Conservation (phyloP, 2,329 filamentous ascomycete genomes). For the Aspergillus nomiae region DNA sequence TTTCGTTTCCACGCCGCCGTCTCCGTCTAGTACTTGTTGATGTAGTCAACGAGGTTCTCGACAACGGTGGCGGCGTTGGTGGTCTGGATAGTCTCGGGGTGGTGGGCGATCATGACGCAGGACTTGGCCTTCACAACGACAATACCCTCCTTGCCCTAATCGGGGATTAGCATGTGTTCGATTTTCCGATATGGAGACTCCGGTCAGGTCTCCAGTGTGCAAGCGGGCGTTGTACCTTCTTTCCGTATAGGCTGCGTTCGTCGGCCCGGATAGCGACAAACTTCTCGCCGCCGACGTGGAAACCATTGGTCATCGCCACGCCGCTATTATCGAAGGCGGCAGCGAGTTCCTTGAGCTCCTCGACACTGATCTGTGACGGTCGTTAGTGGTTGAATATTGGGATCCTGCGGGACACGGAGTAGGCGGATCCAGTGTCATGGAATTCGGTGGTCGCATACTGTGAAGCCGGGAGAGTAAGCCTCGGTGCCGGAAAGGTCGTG, state of each 20-base stretch:
- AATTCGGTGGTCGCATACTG: constrained; percentile 56
- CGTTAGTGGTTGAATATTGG: constrained; percentile 10
- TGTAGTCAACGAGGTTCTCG: constrained; percentile 84
- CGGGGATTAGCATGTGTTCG: constrained; percentile 6
- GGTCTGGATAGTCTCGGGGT: constrained; percentile 72
- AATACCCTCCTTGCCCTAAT: constrained; percentile 76
- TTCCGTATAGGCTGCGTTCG: constrained; percentile 78
- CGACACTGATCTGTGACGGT: constrained; percentile 49
- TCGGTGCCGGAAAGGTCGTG: constrained; percentile 77
- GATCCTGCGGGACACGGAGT: background rate
- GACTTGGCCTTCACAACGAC: constrained; percentile 83
- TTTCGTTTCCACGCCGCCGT: constrained; percentile 45
- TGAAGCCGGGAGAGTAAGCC: constrained; percentile 71
- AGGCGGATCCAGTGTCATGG: background rate
- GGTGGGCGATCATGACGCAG: constrained; percentile 85
- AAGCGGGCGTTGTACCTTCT: constrained; percentile 66
- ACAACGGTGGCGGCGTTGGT: constrained; percentile 77
- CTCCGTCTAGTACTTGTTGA: constrained; percentile 75
- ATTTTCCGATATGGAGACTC: background rate
- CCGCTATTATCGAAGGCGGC: constrained; percentile 54
- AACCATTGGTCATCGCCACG: constrained; percentile 59
- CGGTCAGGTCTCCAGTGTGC: background rate
- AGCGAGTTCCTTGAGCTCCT: constrained; percentile 59
- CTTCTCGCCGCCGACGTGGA: constrained; percentile 75
- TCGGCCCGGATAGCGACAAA: constrained; percentile 77